A percentile compares a stretch with the other conserved stretches of the same genome.
Evolutionary conservation across 2,329 filamentous ascomycete genomes (phyloP).

Genomic region (Stachybotrys chlorohalonatus): DNA sequence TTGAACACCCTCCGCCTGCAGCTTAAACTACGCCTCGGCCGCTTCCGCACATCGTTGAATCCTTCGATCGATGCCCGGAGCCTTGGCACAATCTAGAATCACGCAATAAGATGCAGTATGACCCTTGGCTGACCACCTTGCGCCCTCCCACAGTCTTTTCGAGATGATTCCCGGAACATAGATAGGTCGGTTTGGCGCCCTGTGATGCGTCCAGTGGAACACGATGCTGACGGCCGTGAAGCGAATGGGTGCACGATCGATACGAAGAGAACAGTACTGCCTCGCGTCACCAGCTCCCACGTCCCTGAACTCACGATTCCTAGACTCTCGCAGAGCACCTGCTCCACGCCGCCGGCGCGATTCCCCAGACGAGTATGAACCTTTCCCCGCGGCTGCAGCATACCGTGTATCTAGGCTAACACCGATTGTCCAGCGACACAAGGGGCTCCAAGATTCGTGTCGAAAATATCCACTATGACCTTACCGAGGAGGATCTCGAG

Average conservation of each 20-base stretch:
- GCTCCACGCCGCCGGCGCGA: conserved; percentile 32
- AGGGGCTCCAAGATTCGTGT: conserved; percentile 66
- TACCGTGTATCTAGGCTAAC: conserved; percentile 7
- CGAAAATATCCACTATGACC: conserved; percentile 87
- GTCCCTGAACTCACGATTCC: conserved; percentile 11
- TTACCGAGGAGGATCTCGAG: conserved; percentile 74
- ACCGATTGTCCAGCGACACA: conserved; percentile 31
- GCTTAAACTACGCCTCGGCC: conserved; percentile 15
- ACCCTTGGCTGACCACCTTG: conserved; percentile 25
- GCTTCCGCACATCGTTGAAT: conserved; percentile 18
- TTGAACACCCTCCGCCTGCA: conserved; percentile 19
- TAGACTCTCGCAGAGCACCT: conserved; percentile 30
- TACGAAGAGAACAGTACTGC: conserved; percentile 63
- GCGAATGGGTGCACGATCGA: conserved; percentile 92
- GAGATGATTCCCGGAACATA: conserved; percentile 56
- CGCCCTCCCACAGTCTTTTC: conserved; percentile 46
- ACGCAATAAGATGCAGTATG: conserved; percentile 24
- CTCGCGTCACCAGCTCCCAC: conserved; percentile 1
- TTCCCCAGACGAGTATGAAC: conserved; percentile 29
- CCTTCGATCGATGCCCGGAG: conserved; percentile 18
- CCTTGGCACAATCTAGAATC: conserved; percentile 15
- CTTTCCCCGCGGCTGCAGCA: conserved; percentile 1
- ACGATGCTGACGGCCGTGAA: conserved; percentile 20
- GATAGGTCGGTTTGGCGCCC: conserved; percentile 48
- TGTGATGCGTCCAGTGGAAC: neutral